phyloP scores from a whole-genome alignment of 306 rosid genomes.

The Hylodesmum podocarpum region DNA sequence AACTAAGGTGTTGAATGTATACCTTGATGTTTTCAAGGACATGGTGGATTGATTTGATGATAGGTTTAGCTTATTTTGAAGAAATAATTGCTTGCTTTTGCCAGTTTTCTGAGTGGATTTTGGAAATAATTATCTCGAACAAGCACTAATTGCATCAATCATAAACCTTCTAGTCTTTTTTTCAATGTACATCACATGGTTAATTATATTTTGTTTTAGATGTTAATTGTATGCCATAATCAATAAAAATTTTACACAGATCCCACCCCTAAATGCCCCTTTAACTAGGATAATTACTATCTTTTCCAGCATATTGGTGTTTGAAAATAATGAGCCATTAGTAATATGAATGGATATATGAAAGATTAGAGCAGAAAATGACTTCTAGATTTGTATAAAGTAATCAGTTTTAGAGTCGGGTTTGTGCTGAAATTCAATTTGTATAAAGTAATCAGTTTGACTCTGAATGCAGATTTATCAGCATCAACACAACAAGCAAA shows the following conservation, averaged over 20 bases:
- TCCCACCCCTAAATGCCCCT: not conserved
- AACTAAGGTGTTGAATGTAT: not conserved
- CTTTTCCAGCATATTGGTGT: not conserved
- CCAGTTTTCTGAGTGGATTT: not conserved
- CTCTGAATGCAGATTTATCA: slow-evolving; percentile 69
- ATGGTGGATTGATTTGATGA: not conserved
- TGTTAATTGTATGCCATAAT: not conserved
- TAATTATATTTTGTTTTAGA: not conserved
- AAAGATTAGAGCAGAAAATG: not conserved
- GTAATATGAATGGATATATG: not conserved
- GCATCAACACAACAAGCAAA: slow-evolving; percentile 97
- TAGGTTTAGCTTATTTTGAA: not conserved
- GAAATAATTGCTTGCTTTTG: not conserved
- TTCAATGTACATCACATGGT: not conserved
- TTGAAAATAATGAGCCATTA: not conserved
- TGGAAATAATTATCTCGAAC: not conserved
- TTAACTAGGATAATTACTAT: not conserved
- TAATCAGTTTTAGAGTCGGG: not conserved
- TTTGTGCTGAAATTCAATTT: not conserved
- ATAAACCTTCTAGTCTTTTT: not conserved
- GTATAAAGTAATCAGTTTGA: not conserved
- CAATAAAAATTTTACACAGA: not conserved
- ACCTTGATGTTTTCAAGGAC: not conserved
- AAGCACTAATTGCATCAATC: not conserved
- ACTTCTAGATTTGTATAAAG: not conserved